Conservation (phyloP, 352 stramenopile genomes). For the Aphanomyces astaci region DNA sequence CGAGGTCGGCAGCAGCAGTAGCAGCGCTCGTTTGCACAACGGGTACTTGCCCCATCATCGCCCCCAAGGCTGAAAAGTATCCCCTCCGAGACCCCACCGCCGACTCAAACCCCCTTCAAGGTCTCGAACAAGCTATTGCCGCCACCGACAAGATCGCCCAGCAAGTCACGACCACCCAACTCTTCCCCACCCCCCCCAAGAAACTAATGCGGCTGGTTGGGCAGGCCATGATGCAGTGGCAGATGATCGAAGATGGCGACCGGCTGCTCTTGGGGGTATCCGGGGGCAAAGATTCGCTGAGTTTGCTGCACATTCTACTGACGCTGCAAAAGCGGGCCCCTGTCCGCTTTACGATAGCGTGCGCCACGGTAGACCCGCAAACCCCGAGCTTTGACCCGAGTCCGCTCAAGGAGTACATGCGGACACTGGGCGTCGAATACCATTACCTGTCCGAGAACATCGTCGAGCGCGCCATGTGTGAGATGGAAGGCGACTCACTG, state of each 20-base stretch:
- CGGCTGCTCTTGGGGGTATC: constrained; percentile 91
- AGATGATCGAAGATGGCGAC: constrained; percentile 96
- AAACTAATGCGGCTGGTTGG: constrained; percentile 65
- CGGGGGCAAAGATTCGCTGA: constrained; percentile 97
- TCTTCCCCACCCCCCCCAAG: constrained; percentile 65
- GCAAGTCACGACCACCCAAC: constrained; percentile 42
- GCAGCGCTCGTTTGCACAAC: not conserved
- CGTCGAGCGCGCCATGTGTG: constrained; percentile 79
- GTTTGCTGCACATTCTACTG: constrained; percentile 92
- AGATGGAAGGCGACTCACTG: constrained; percentile 86
- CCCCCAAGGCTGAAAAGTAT: constrained; percentile 28
- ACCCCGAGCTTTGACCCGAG: constrained; percentile 96
- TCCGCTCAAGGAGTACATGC: constrained; percentile 95
- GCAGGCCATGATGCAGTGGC: constrained; percentile 90
- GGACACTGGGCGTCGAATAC: constrained; percentile 91
- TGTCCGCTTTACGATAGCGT: constrained; percentile 92
- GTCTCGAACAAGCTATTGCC: constrained; percentile 30
- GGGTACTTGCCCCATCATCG: constrained; percentile 12
- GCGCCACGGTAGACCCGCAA: constrained; percentile 94
- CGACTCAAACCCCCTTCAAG: constrained; percentile 14
- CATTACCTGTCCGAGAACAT: constrained; percentile 92
- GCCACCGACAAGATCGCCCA: constrained; percentile 35
- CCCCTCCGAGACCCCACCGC: constrained; percentile 22
- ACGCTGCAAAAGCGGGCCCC: constrained; percentile 89
- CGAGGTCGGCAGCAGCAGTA: not conserved